Evolutionary conservation across 1,284 basidiomycete genomes (phyloP).

Genomic region (Mycosarcoma mackinlayi): DNA sequence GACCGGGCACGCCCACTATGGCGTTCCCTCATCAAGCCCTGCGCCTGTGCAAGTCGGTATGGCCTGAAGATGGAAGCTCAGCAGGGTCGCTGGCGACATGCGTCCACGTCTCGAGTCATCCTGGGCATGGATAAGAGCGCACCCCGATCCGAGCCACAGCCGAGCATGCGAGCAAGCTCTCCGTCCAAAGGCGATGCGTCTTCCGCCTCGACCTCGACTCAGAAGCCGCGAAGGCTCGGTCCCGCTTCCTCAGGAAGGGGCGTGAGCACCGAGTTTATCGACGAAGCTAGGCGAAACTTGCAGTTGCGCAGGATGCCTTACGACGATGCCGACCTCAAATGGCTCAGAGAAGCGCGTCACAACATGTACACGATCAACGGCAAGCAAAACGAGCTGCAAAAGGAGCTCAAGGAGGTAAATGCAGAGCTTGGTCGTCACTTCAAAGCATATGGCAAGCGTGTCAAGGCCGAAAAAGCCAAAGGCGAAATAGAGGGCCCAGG

Average conservation of each 20-base stretch:
- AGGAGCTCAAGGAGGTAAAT: conserved; percentile 18
- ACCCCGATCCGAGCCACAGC: background rate
- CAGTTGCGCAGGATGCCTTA: conserved; percentile 32
- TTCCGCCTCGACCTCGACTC: background rate
- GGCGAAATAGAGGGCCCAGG: too few relatives aligned
- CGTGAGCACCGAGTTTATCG: conserved; percentile 17
- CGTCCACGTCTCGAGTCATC: conserved; percentile 23
- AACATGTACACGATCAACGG: conserved; percentile 5
- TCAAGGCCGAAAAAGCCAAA: conserved; percentile 11
- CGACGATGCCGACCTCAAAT: conserved; percentile 20
- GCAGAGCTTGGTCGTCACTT: conserved; percentile 5
- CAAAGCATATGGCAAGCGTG: too few relatives aligned
- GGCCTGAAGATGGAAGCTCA: background rate
- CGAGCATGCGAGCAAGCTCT: background rate
- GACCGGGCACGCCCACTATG: conserved; percentile 3
- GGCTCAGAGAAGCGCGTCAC: conserved; percentile 16
- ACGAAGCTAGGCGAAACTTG: conserved; percentile 32
- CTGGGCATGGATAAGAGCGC: conserved; percentile 14
- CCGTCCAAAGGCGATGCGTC: background rate
- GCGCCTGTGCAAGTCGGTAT: background rate
- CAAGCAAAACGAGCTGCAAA: conserved; percentile 16
- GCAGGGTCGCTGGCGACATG: conserved; percentile 11
- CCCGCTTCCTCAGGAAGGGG: conserved; percentile 14
- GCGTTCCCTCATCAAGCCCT: conserved; percentile 7
- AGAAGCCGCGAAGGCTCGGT: conserved; percentile 11